Percentiles rank a stretch among this genome's conserved stretches.
phyloP scores from a whole-genome alignment of 2,329 filamentous ascomycete species.

The Penicillium sumatraense region DNA sequence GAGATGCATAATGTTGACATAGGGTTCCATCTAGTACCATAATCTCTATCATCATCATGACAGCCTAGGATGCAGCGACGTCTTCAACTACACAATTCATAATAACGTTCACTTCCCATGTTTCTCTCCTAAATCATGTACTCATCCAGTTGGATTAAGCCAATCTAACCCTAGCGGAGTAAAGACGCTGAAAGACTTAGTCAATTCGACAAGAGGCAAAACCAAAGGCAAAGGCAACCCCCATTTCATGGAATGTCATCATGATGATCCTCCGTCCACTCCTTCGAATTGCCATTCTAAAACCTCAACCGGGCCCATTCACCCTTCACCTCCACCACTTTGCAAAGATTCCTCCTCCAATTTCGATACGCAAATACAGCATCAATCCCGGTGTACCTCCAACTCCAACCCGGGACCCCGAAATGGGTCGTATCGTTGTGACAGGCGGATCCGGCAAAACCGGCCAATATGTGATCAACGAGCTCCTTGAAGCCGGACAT shows the following conservation, averaged over 20 bases:
- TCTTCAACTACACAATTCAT: neutral
- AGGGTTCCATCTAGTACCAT: neutral
- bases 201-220: slow-evolving; percentile 1
- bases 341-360: neutral
- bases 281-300: slow-evolving; percentile 4
- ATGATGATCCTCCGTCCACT: slow-evolving; percentile 22
- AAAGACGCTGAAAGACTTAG: too few species aligned
- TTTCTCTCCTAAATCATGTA: neutral
- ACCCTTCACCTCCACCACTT: neutral
- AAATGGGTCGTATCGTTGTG: slow-evolving; percentile 56
- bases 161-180: too few species aligned
- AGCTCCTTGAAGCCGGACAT: slow-evolving; percentile 57
- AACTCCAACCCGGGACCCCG: slow-evolving; percentile 44
- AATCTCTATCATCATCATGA: neutral
- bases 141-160: neutral
- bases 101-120: neutral
- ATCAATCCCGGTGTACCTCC: neutral
- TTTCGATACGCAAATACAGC: neutral
- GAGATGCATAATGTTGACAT: neutral
- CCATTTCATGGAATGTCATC: slow-evolving; percentile 21
- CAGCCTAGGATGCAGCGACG: neutral
- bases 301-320: neutral
- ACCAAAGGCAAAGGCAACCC: neutral
- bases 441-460: slow-evolving; percentile 62
- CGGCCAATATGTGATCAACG: slow-evolving; percentile 57